A percentile compares a stretch with the other conserved stretches of the same genome.
These are phyloP conservation scores for Bretschneidera sinensis DNA, from an alignment of 345 rosid genomes.

Conservation along the genomic window DNA sequence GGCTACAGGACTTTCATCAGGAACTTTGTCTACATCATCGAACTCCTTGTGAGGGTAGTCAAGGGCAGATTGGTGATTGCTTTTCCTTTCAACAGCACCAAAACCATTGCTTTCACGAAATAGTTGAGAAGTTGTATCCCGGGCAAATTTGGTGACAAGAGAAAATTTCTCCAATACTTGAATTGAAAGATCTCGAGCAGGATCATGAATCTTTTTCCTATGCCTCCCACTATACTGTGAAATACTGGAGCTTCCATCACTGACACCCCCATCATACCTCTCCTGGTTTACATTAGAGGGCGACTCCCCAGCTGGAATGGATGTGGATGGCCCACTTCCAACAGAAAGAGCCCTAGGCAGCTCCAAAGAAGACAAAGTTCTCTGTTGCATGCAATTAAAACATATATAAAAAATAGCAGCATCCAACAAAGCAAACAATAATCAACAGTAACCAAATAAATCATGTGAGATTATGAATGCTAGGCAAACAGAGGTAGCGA, in stretches of 20 bases:
- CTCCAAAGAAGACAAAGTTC: constrained; percentile 88
- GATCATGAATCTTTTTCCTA: constrained; percentile 70
- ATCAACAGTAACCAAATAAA: not conserved
- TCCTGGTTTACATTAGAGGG: constrained; percentile 39
- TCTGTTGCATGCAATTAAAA: constrained; percentile 40
- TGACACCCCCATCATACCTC: constrained; percentile 30
- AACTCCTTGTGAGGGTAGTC: constrained; percentile 38
- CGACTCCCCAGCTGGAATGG: constrained; percentile 39
- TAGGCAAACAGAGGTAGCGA: too few species aligned
- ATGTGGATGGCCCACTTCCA: constrained; percentile 48
- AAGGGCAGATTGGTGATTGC: constrained; percentile 28
- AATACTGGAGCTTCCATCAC: constrained; percentile 28
- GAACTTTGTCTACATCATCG: constrained; percentile 36
- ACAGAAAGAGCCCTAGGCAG: constrained; percentile 71
- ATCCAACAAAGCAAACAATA: not conserved
- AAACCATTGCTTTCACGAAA: constrained; percentile 70
- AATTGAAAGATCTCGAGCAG: constrained; percentile 86
- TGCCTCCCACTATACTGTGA: constrained; percentile 48
- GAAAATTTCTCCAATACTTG: constrained; percentile 91
- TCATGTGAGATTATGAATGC: not conserved
- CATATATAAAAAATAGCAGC: not conserved
- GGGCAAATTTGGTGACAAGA: constrained; percentile 87
- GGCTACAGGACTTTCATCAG: constrained; percentile 39
- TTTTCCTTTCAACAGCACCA: constrained; percentile 56
- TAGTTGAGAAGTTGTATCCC: constrained; percentile 86